Evolutionary conservation across 2,329 filamentous ascomycete species (phyloP), one percentile per base, ranked within the genome.

Genomic region (Botrytis elliptica): DNA sequence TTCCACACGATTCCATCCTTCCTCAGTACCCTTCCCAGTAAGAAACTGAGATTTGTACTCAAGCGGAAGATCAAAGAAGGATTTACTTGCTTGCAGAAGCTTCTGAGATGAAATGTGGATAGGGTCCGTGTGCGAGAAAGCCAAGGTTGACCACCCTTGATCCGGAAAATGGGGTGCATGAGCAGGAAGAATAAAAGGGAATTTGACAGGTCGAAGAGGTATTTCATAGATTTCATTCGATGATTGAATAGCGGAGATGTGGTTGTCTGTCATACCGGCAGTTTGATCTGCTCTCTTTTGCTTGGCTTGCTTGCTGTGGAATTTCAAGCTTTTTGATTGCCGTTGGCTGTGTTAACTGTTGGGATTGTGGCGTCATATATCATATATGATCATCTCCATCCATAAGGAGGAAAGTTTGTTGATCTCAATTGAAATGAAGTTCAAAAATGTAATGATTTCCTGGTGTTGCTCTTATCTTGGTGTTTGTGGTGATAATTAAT

Each of bases 121-220:
- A 20, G 63, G 36, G 40, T 79, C 75, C n/a, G 33, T 44, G 18
- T 57, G 25, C 4, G 72, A 12, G 44, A 76, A 76, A 2, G 75
- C 73, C 1, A 79, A 68, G n/a, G 75, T 78, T 22, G 78, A 75
- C 78, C 78, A 79, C 3, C 78, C 78, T 66, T 80, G 76, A 44
- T 78, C 74, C 10, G 67, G 38, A 22, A 79, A 73, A 40, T 76
- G 74, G 22, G 67, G 67, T 64, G 73, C 67, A 49, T 79, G 76
- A 8, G 74, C 70, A 16, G 75, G 75, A 62, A 74, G 72, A 20
- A 78, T 74, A 25, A 63, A 71, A 16, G 77, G 75, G 10, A 78
- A 72, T 20, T 63, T 62, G 3, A 78, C 73, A 16, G 70, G 74
- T 12, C 72, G 70, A 49, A 72, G 70, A 4, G 70, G 70, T 18